Base-by-base conservation (phyloP, 768 basidiomycete species). In the Lactifluus piperatus region DNA sequence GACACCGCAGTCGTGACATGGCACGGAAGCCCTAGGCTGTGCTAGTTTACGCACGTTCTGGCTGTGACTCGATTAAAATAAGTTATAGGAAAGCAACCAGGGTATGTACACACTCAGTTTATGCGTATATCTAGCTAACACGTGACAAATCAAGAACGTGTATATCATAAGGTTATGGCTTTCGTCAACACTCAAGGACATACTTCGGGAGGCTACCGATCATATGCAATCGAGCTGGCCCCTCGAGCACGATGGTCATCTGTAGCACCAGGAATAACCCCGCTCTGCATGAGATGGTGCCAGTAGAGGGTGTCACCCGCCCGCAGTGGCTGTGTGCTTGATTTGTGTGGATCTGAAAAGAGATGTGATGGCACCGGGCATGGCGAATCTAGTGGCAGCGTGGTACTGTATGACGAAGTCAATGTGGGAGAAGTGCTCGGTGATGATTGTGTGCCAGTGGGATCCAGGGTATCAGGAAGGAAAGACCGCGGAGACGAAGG, bases 231-330 rank as follows among this genome's bases (percentile, higher is more conserved):
- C 18, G 44, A 14, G 27, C 20, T 49, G 6, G 34, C 30, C 22
- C 32, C 64, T 32, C 82, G 73, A 16, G 86, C 84, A 27, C 83
- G 79, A 37, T 75, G 67, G 69, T 88, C 82, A 60, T 89, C 82
- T 51, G 69, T 70, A 10, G 86, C 84, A 27, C 79, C 84, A 41
- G 85, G 82, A 58, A 88, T 85, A 70, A 90, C 88, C 13, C 88
- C 88, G 59, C 76, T 79, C 63, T 80, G 81, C 49, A 77, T 70
- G 58, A 90, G 82, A 64, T 89, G 83, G 68, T 90, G 86, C 88
- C 88, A 91, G 67, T 78, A 87, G 18, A 90, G 72, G 10, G 81
- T 67, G 61, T 88, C 85, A 22, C 87, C 87, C 10, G 76, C 73
- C 65, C 72, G 75, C 39, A 75, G 72, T 7, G 68, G 66, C 54